A percentile compares a stretch with the other conserved stretches of the same genome.
phyloP scores from a whole-genome alignment of 2,329 filamentous ascomycete genomes.

The Penicillium oxalicum region DNA sequence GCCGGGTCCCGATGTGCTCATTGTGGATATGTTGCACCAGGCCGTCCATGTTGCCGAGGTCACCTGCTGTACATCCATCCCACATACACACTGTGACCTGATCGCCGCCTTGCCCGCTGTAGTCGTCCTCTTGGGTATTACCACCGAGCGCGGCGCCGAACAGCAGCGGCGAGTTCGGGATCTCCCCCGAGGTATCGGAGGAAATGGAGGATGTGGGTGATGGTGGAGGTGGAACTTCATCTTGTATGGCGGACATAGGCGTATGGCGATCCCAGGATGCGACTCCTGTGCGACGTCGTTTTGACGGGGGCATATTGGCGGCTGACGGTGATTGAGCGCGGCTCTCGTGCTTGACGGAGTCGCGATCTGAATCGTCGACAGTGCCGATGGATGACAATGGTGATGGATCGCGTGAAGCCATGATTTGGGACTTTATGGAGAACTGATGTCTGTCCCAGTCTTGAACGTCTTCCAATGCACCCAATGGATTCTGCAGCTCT shows the following conservation, averaged over 20 bases:
- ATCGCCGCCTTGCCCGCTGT: constrained; percentile 65
- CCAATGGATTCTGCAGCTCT: too few species aligned
- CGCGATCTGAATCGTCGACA: constrained; percentile 52
- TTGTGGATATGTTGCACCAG: constrained; percentile 81
- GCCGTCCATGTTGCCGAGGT: constrained; percentile 73
- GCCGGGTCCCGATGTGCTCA: constrained; percentile 85
- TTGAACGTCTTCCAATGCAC: too few species aligned
- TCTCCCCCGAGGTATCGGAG: constrained; percentile 81
- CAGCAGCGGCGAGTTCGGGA: constrained; percentile 63
- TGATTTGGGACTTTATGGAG: constrained; percentile 16
- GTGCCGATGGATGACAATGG: constrained; percentile 61
- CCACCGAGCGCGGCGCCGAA: constrained; percentile 36
- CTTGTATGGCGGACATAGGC: constrained; percentile 41
- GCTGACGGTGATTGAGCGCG: constrained; percentile 42
- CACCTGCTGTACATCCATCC: constrained; percentile 66
- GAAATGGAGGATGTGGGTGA: constrained; percentile 67
- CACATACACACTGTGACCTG: constrained; percentile 74
- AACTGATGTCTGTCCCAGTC: too few species aligned
- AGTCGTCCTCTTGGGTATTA: constrained; percentile 49
- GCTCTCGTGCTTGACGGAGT: constrained; percentile 50
- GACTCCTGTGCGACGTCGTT: constrained; percentile 43
- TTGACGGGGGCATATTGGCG: constrained; percentile 42
- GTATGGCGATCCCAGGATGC: constrained; percentile 46
- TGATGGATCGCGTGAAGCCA: constrained; percentile 48
- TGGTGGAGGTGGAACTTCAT: constrained; percentile 35